Evolutionary conservation across 352 stramenopile genomes (phyloP).

Genomic region (Globisporangium irregulare): DNA sequence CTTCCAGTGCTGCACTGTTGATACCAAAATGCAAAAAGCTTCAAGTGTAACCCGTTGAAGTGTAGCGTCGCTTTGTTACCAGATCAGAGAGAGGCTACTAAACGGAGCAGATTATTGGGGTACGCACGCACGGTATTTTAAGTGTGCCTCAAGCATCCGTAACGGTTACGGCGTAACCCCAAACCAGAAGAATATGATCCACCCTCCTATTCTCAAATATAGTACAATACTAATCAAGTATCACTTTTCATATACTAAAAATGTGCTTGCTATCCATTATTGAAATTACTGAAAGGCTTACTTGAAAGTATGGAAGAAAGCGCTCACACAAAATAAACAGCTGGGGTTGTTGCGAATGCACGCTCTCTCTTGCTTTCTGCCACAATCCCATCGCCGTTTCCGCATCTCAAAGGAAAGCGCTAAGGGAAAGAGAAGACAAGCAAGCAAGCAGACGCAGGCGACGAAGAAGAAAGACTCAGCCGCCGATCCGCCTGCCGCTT

Average conservation of each 20-base stretch:
- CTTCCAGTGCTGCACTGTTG: not conserved
- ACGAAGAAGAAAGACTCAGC: not conserved
- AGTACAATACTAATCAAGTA: not conserved
- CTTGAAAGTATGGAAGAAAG: not conserved
- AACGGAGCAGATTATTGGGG: not conserved
- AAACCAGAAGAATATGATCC: not conserved
- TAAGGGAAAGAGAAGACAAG: not conserved
- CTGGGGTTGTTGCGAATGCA: conserved; percentile 1
- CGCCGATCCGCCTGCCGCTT: not conserved
- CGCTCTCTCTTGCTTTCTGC: not conserved
- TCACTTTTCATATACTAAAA: not conserved
- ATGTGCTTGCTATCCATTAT: not conserved
- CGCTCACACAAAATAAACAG: not conserved
- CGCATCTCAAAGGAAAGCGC: not conserved
- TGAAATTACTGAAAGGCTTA: no score
- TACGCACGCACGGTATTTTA: not conserved
- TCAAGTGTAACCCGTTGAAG: conserved; percentile 7
- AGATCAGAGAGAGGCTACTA: not conserved
- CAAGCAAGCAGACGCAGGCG: not conserved
- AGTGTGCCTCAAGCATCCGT: not conserved
- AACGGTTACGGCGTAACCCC: not conserved
- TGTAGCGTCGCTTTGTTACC: not conserved
- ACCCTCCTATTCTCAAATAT: not conserved
- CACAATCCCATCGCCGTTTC: conserved; percentile 3
- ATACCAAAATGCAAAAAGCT: not conserved